Base-by-base conservation (phyloP, 768 basidiomycete species). In the Psilocybe tampanensis region DNA sequence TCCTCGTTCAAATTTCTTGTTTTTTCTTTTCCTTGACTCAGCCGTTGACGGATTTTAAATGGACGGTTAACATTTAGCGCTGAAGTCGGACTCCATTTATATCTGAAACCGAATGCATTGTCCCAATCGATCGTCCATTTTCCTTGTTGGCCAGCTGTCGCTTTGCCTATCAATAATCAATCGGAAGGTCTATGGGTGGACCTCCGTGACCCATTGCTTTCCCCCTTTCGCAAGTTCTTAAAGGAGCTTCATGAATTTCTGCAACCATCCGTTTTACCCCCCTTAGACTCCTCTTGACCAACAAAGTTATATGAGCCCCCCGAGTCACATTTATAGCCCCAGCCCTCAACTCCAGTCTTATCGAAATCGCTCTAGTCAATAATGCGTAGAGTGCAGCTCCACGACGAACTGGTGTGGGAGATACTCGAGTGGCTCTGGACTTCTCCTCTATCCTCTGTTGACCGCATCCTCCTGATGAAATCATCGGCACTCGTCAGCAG, bases 341-440 rank as follows among this genome's bases (percentile, higher is more conserved):
- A 5, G 9, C 4, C 29, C 29, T 29, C 29, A 29, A 29, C 9
- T 29, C 29, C 29, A 9, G 29, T 9, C 4, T 9, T 29, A 4
- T 5, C 29, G 29, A 4, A 29, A 29, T 29, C 29, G 29, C 9
- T 29, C 29, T 29, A 29, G 29, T 9, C 36, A 4, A n/a, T n/a
- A 39, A 39, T 39, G 36, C 36, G 36, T 39, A 5, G 36, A 39
- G 36, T 39, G 15, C 36, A 39, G n/a, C 51, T 52, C 26, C 51
- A 8, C 34, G 49, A 51, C n/a, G 55, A 56, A 11, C 48, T 55
- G 22, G 24, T 63, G 52, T 59, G 56, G 45, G 52, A 54, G 12
- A 69, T 77, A 33, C 60, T 77, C 51, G 34, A 53, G 18, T 61
- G 69, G 15, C 54, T 66, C 18, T 78, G 76, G 77, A 17, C 53